Base-by-base conservation (phyloP, 2,329 filamentous ascomycete species). In the Colletotrichum tofieldiae region DNA sequence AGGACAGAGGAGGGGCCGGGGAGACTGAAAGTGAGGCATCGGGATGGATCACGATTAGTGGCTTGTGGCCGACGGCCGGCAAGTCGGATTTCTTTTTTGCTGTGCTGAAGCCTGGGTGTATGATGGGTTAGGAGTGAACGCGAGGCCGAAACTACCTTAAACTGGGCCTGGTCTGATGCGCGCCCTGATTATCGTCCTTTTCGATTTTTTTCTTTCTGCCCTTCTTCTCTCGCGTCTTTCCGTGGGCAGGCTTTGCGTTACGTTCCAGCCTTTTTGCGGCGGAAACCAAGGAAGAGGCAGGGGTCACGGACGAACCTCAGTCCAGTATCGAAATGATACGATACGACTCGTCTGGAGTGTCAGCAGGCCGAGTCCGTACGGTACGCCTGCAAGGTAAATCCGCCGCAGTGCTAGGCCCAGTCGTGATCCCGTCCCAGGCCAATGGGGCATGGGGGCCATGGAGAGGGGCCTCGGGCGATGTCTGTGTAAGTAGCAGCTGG, bases 361-460 rank as follows among this genome's bases (percentile, higher is more conserved):
- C 73, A 73, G 70, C 64, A 72, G 65, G 65, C 70, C 70, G 60
- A 71, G 73, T 58, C 55, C 55, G n/a, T 66, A 59, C 65, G 51
- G 67, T 63, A 72, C 73, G 74, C 65, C 77, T 77, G 77, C 76
- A 79, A 77, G 65, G 77, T 77, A 78, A 77, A 80, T 80, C 77
- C 59, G 74, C 73, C 69, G 72, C 73, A 69, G 29, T 68, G 39
- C 49, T 43, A 71, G 75, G 70, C 71, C 65, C 75, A 75, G 73
- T 75, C 69, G 18, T 32, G 29, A 43, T 54, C 37, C 72, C 64
- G 63, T 68, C 63, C 63, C 69, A 68, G 64, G 39, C 41, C 59
- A 63, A 63, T 67, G 32, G 32, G 63, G 49, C 68, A 68, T 72
- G 69, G 69, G 65, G 66, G 47, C 66, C 70, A 72, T 70, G 60